Conservation (phyloP, 441 rosid species). For the Viola pubescens region DNA sequence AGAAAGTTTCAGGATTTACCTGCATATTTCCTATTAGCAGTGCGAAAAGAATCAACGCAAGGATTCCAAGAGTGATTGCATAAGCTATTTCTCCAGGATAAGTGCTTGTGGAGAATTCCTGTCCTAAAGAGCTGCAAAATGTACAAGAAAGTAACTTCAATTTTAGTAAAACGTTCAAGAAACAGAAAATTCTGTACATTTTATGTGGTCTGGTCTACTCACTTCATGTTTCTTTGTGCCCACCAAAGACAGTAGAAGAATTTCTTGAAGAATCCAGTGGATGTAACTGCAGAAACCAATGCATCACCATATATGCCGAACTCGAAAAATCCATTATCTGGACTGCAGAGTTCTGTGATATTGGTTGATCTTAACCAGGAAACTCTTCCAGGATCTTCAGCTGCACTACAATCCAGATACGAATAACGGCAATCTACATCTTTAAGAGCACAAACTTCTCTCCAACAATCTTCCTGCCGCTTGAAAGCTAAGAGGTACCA, state of each 20-base stretch:
- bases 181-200: too few species aligned
- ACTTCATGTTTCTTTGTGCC: constrained; percentile 20
- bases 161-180: not conserved
- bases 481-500: constrained; percentile 54
- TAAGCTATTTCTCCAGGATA: constrained; percentile 40
- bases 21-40: constrained; percentile 60
- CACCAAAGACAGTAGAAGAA: constrained; percentile 22
- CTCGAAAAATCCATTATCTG: constrained; percentile 8
- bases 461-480: constrained; percentile 48
- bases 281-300: constrained; percentile 9
- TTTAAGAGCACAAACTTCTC: constrained; percentile 13
- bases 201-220: not conserved
- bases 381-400: constrained; percentile 7
- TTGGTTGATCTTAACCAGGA: constrained; percentile 13
- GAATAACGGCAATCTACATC: constrained; percentile 10
- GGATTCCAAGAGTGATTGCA: constrained; percentile 35
- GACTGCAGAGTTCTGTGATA: constrained; percentile 6
- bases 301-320: constrained; percentile 22
- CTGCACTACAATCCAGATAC: constrained; percentile 14
- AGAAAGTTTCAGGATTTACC: constrained; percentile 22
- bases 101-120: constrained; percentile 46
- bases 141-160: not conserved
- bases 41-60: constrained; percentile 48
- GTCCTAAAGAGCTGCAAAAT: constrained; percentile 44
- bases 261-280: constrained; percentile 12